Base-by-base conservation (phyloP, 1,284 basidiomycete genomes). In the Pholiota adiposa region DNA sequence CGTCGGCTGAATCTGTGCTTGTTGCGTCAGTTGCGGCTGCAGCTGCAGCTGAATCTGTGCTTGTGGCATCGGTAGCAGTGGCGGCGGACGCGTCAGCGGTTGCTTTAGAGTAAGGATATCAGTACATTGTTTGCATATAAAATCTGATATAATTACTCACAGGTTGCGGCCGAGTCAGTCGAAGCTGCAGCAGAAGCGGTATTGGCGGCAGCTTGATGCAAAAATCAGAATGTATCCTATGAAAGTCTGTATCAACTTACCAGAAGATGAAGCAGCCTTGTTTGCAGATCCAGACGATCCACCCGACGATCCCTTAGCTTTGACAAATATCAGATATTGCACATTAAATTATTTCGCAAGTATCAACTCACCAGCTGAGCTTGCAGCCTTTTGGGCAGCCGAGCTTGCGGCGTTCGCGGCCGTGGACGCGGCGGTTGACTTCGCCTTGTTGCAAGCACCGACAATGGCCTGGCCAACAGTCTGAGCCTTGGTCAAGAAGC, bases 381-480 rank as follows among this genome's bases (percentile, higher is more conserved):
- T 54, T 3, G 57, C 61, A 21, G 58, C 60, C 31, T 62, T 60
- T 40, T 60, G 59, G 7, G 65, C 61, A 62, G 63, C 58, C 9
- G 62, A 62, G 21, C 51, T 51, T 12, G 49, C 27, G 18, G 64
- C 57, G 6, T 56, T 12, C 3, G 64, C 49, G 11, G 58, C 59
- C 16, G 53, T 41, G 12, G 61, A 29, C 1, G 59, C 54, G 14
- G 52, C 59, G n/a, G 52, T 52, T 18, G 60, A 43, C 48, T 65
- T 55, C 11, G 63, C 66, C 51, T 62, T 61, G 43, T 65, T 60
- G 49, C 63, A 67, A 7, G 65, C 65, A 40, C 65, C 64, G 23
- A 67, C 65, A n/a, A 67, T 64, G 25, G 62, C 65, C 51, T 67
- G 48, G n/a, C 65, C 65, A 2, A 65, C 59, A 14, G 62, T 65